Conservation (phyloP, 2,329 filamentous ascomycete genomes). For the Penicillium sp. region DNA sequence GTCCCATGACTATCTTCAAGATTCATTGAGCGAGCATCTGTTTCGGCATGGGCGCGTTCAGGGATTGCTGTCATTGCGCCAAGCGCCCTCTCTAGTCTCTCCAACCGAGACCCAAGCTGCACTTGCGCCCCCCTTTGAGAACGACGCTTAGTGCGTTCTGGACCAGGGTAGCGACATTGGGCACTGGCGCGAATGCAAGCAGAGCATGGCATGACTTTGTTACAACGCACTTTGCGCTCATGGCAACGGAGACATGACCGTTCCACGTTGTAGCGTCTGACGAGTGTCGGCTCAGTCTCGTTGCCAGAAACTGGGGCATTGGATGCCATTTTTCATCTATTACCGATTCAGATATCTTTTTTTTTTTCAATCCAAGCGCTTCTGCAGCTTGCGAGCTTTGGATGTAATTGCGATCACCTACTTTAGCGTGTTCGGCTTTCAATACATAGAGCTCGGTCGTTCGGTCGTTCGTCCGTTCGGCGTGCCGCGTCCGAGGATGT, state of each 20-base stretch:
- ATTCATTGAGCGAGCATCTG: neutral
- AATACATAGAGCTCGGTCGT: neutral
- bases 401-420: no score
- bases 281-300: neutral
- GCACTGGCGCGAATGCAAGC: constrained; percentile 14
- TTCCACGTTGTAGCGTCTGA: constrained; percentile 15
- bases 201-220: constrained; percentile 14
- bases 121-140: constrained; percentile 9
- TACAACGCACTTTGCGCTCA: constrained; percentile 19
- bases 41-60: neutral
- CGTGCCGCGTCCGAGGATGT: neutral
- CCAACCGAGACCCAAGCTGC: constrained; percentile 10
- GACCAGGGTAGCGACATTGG: constrained; percentile 14
- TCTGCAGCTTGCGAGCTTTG: no score
- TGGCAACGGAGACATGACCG: constrained; percentile 19
- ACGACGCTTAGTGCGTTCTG: constrained; percentile 15
- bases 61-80: neutral
- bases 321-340: neutral
- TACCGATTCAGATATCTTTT: no score
- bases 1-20: no score
- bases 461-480: neutral
- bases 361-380: no score
- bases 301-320: neutral
- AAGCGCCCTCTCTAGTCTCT: constrained; percentile 11
- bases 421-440: no score